phyloP scores from a whole-genome alignment of 306 rosid species.

The Oemleria cerasiformis region DNA sequence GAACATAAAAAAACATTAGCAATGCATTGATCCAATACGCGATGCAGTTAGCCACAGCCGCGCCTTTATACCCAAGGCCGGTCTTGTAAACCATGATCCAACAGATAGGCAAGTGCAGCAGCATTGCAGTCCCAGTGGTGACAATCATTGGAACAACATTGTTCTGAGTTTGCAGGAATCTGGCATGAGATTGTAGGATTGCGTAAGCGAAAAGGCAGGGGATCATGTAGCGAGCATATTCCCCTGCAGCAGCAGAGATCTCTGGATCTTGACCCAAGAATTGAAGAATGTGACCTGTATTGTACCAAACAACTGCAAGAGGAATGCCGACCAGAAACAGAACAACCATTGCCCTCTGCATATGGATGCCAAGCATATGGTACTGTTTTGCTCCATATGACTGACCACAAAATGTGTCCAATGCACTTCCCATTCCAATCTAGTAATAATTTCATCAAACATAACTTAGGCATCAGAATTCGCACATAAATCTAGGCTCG shows the following conservation, averaged over 20 bases:
- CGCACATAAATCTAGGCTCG: background rate
- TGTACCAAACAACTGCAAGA: constrained; percentile 25
- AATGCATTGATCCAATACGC: constrained; percentile 41
- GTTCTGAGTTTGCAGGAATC: constrained; percentile 38
- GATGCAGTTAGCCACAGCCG: constrained; percentile 35
- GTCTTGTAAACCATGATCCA: constrained; percentile 36
- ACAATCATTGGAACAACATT: constrained; percentile 32
- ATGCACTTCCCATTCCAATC: constrained; percentile 31
- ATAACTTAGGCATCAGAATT: background rate
- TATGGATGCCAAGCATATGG: constrained; percentile 30
- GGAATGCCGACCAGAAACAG: constrained; percentile 32
- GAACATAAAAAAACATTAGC: constrained; percentile 29
- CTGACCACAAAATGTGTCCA: constrained; percentile 40
- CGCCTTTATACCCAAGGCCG: constrained; percentile 31
- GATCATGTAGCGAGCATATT: constrained; percentile 32
- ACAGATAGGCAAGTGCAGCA: constrained; percentile 25
- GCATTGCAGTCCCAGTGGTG: constrained; percentile 19
- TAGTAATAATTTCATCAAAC: background rate
- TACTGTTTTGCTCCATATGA: constrained; percentile 39
- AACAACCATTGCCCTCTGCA: constrained; percentile 43
- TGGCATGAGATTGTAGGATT: constrained; percentile 22
- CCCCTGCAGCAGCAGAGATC: constrained; percentile 33
- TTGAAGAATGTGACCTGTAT: constrained; percentile 27
- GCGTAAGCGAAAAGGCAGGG: constrained; percentile 38
- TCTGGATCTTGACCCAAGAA: constrained; percentile 38